Evolutionary conservation across 2,329 filamentous ascomycete genomes (phyloP), one percentile per base, ranked within the genome.

Genomic region (Fusarium papillatum): DNA sequence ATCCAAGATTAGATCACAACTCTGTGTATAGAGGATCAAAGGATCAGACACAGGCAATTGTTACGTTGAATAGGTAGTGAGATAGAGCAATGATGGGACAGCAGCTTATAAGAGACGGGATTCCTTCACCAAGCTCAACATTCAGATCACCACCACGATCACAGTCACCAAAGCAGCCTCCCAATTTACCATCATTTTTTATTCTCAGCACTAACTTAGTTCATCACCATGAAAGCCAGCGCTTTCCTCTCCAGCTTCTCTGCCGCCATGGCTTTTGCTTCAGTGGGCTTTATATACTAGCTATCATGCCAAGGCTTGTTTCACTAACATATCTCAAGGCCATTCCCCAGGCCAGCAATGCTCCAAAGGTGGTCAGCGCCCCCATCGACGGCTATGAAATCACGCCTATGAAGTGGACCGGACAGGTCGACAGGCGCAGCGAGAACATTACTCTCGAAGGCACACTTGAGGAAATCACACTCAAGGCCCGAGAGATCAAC

Each of bases 401-500:
- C 9, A 17, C 55, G 2, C 53, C 53, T 2, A 62, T 67, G 55
- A 67, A 60, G 39, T 67, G 65, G 65, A 67, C 55, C 6, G 55
- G 65, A 19, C 39, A 60, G 41, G 31, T 67, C 55, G 39, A 67
- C 8, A 50, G 39, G 31, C 24, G 53, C 6, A 29, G 55, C n/a
- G 38, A 67, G 11, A 38, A 62, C 7, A 19, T 67, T 17, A 67
- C 55, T 9, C 31, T 62, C 17, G 57, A 67, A 19, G 65, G 65
- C 22, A 67, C 55, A 3, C 31, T 61, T 1, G 64, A 66, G 39
- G 65, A 61, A 38, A 67, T 67, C 50, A 57, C 57, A 4, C 19
- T 26, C 17, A 60, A 67, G 38, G 65, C 65, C 11, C 48, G 43
- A 19, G 55, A 62, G 39, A 67, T 67, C 31, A 62, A 67, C 55